Base-by-base conservation (phyloP, 805 yeast species). In the Torulaspora quercuum region DNA sequence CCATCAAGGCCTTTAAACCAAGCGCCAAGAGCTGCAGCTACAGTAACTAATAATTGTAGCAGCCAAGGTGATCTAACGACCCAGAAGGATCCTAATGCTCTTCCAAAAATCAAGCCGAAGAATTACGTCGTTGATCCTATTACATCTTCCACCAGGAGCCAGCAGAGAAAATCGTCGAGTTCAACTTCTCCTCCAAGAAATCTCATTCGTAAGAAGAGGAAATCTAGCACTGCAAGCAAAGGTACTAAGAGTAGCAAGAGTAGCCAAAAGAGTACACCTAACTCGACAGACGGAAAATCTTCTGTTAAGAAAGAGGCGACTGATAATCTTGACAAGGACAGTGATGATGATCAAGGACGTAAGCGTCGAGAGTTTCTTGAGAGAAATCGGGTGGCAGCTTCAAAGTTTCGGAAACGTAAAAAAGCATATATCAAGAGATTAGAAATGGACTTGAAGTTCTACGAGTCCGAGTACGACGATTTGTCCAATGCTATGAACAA, bases 401-500 rank as follows among this genome's bases (percentile, higher is more conserved):
- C 92, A 15, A 89, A 88, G 57, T 92, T 97, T 68, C 76, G 98
- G 42, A 95, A 85, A 62, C 75, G 97, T 39, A 92, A 92, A 69
- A 92, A 92, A 67, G 87, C 85, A 57, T 81, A 82, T 69, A 75
- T 88, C 21, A 79, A 76, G 40, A 82, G 81, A 49, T 81, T 92
- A 76, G 94, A 88, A 57, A 76, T 72, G 30, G 94, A 88, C 56
- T 70, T 87, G 35, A 72, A 77, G 28, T 79, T 75, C 50, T 86
- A 79, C 56, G 71, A 83, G 11, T 60, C 70, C 7, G 89, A 88
- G 44, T 87, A 84, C 60, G 75, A 81, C 14, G 76, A 76, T 25
- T 61, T 88, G 33, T 71, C 78, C 16, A 35, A 43, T 18, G 33
- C 46, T 12, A 20, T 44, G 29, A 54, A 48, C 26, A 41, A 40